Conservation (phyloP, 768 basidiomycete genomes). For the Calocybe gangraenosa region DNA sequence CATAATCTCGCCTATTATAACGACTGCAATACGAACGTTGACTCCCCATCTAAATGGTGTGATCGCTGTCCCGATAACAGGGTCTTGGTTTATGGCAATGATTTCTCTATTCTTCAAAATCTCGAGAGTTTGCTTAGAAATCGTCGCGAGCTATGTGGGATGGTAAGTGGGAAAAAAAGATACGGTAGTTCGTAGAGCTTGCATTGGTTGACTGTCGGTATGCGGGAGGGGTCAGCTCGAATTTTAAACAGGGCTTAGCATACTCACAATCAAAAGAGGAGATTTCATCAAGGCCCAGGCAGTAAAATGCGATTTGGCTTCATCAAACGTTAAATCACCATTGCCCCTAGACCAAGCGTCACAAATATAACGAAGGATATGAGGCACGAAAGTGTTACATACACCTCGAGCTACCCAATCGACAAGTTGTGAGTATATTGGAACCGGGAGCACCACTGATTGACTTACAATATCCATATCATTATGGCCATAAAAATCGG, state of each 20-base stretch:
- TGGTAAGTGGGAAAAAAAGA: background rate
- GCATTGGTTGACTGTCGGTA: constrained; percentile 16
- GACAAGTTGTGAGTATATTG: background rate
- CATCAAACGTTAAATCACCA: constrained; percentile 56
- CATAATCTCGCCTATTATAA: background rate
- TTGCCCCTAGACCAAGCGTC: constrained; percentile 46
- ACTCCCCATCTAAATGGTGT: constrained; percentile 69
- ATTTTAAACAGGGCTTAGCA: background rate
- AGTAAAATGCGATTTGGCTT: constrained; percentile 67
- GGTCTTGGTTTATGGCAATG: constrained; percentile 66
- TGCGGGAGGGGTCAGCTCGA: background rate
- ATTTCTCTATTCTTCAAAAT: constrained; percentile 64
- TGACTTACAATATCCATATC: constrained; percentile 62
- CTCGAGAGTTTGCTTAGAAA: constrained; percentile 45
- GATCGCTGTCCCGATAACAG: constrained; percentile 56
- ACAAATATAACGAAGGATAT: background rate
- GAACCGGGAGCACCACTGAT: background rate
- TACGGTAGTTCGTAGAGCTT: background rate
- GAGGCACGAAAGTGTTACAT: constrained; percentile 10
- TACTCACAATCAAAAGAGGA: constrained; percentile 43
- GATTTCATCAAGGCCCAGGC: constrained; percentile 70
- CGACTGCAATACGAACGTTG: constrained; percentile 36
- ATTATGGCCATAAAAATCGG: constrained; percentile 64
- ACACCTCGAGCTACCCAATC: constrained; percentile 50
- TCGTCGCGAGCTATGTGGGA: constrained; percentile 32